Percentiles rank a stretch among this genome's conserved stretches.
Conservation (phyloP, 2,329 filamentous ascomycete species). For the Chaetomium strumarium region DNA sequence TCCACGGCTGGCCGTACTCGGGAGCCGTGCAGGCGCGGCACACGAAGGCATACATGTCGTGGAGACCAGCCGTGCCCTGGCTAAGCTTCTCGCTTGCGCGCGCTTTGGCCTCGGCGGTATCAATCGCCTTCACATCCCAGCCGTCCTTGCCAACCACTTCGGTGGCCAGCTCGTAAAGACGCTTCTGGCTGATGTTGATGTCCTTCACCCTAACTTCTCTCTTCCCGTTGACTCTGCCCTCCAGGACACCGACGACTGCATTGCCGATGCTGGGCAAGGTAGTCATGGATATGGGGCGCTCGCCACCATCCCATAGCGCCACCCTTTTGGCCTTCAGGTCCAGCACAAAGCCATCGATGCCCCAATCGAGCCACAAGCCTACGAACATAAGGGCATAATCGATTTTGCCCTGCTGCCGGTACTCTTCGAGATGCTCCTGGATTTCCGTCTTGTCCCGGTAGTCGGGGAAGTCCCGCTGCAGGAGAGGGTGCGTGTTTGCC, state of each 20-base stretch:
- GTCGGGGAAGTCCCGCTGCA: slow-evolving; percentile 19
- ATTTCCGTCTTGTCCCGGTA: slow-evolving; percentile 21
- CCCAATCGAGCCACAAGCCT: slow-evolving; percentile 57
- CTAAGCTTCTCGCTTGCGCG: slow-evolving; percentile 1
- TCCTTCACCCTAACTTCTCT: slow-evolving; percentile 12
- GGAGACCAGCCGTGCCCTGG: background rate
- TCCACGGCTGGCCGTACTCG: slow-evolving; percentile 8
- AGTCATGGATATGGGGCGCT: slow-evolving; percentile 44
- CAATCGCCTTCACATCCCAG: slow-evolving; percentile 5
- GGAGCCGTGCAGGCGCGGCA: slow-evolving; percentile 1
- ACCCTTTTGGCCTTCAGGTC: slow-evolving; percentile 42
- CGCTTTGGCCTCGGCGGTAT: slow-evolving; percentile 3
- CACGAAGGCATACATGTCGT: slow-evolving; percentile 8
- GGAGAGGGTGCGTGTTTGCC: slow-evolving; percentile 21
- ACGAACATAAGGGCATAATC: slow-evolving; percentile 54
- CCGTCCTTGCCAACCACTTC: slow-evolving; percentile 4
- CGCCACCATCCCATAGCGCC: slow-evolving; percentile 50
- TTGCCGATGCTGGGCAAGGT: slow-evolving; percentile 46
- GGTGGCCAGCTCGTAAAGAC: slow-evolving; percentile 6
- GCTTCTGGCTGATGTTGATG: slow-evolving; percentile 9
- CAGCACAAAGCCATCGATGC: slow-evolving; percentile 46
- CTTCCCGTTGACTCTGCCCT: background rate
- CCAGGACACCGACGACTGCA: slow-evolving; percentile 44
- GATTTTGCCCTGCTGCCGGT: slow-evolving; percentile 40
- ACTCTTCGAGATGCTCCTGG: slow-evolving; percentile 46